Evolutionary conservation across 2,329 filamentous ascomycete species (phyloP), one percentile per base, ranked within the genome.

Genomic region (Talaromyces atroroseus): DNA sequence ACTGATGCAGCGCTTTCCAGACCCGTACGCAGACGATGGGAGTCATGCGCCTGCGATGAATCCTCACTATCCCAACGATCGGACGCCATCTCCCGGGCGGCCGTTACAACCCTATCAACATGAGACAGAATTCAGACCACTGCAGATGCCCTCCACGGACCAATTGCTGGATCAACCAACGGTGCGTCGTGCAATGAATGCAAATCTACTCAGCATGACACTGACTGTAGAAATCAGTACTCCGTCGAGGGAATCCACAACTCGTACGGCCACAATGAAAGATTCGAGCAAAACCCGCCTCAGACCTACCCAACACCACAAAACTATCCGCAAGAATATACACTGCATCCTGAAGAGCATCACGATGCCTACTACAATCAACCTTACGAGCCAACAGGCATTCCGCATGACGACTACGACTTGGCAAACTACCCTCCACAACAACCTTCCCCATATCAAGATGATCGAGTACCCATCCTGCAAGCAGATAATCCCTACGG

Each of bases 331-430:
- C 78, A 79, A 57, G 88, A 91, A 56, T 92, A 94, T 70, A 79
- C 85, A 3, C 75, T 96, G 59, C 85, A 90, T 66, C 91, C 92
- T 10, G 86, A 95, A 70, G 85, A 86, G 57, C 90, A 96, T 66
- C 90, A 94, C 68, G 90, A 96, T 72, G 83, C 84, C 55, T 96
- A 96, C 76, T 92, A 88, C 71, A 89, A 86, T 64, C 84, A 88
- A 63, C 87, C 90, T 1, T 95, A 95, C 71, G 82, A 91, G 62
- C 88, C 90, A 12, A 77, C 82, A 10, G 79, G 80, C 4, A 68
- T 69, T 0, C 70, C 71, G 0, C 76, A 82, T 38, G 83, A 86
- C 21, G 79, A 81, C 58, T 78, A 79, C 60, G 81, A 84, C 48
- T 64, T 80, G 34, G 73, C 73, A 14, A 81, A 82, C 23, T 85